Base-by-base conservation (phyloP, 306 rosid species). In the Pueraria montana region DNA sequence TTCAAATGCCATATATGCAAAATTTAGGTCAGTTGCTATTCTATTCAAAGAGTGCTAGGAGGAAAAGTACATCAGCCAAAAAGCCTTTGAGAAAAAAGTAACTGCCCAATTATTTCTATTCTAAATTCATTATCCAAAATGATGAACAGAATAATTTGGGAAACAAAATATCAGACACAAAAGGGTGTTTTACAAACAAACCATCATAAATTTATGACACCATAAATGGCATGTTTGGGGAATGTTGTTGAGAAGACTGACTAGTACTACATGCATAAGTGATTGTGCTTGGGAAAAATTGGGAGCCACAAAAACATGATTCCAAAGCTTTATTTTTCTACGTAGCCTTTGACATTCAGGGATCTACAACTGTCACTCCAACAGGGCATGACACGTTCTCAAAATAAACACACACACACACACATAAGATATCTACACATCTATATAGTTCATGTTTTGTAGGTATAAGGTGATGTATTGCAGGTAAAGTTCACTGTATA, bases 281-380 rank as follows among this genome's bases (percentile, higher is more conserved):
- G 68, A 83, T 86, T 83, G 70, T 87, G 88, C 74, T 76, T 45
- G 72, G 53, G 66, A 42, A 62, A 69, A 76, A 70, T 40, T 18
- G 5, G 11, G 63, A 71, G 42, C 34, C 80, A 72, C 6, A 34
- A 45, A 5, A 58, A 62, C 81, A 76, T 61, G 66, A 83, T 83
- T 74, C 53, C 42, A 48, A 43, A 62, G 61, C 58, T 71, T 36
- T 46, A 4, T 70, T 74, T 83, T 50, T 59, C 38, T 4, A 34
- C 4, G 38, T 34, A 34, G 38, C 7, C 38, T 72, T 85, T 87
- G 81, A 79, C 83, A 85, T 32, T 61, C 55, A 53, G 36, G 11
- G 46, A 56, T 11, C 0, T 18, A 26, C 30, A 56, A 5, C 38
- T 3, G 6, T 56, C 16, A 11, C 64, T 52, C 59, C 11, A 9